A percentile compares a stretch with the other conserved stretches of the same genome.
Evolutionary conservation across 306 rosid species (phyloP).

Genomic region (Lathyrus sativus): DNA sequence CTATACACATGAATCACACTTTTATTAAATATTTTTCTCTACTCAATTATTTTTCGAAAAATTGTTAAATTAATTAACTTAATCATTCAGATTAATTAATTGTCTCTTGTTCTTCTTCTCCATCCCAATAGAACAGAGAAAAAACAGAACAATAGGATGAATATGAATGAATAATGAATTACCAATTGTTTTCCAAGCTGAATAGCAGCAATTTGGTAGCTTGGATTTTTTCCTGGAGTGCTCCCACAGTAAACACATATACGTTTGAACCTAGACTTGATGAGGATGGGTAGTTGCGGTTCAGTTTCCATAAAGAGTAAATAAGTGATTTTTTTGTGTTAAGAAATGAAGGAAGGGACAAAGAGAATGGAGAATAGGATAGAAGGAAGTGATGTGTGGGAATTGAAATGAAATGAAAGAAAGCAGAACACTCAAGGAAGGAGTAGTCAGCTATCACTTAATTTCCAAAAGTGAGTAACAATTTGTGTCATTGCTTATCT

Average conservation of each 20-base stretch:
- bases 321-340: neutral
- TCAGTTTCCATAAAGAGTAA: conserved; percentile 50
- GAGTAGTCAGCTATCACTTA: conserved; percentile 1
- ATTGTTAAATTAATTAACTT: conserved; percentile 1
- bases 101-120: neutral
- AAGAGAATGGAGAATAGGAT: neutral
- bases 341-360: neutral
- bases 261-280: conserved; percentile 69
- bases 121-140: neutral
- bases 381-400: conserved; percentile 5
- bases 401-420: neutral
- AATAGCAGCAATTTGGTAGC: conserved; percentile 75
- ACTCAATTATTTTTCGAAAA: neutral
- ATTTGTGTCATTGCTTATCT: conserved; percentile 12
- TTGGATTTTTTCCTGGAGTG: conserved; percentile 81
- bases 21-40: neutral
- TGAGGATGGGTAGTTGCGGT: conserved; percentile 14
- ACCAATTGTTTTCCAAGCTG: conserved; percentile 85
- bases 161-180: conserved; percentile 11
- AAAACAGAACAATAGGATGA: neutral
- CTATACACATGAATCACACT: conserved; percentile 33
- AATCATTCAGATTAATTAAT: conserved; percentile 7
- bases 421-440: neutral
- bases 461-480: neutral
- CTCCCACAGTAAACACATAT: conserved; percentile 95